phyloP scores from a whole-genome alignment of 805 yeast species.

The Alloascoidea africana region DNA sequence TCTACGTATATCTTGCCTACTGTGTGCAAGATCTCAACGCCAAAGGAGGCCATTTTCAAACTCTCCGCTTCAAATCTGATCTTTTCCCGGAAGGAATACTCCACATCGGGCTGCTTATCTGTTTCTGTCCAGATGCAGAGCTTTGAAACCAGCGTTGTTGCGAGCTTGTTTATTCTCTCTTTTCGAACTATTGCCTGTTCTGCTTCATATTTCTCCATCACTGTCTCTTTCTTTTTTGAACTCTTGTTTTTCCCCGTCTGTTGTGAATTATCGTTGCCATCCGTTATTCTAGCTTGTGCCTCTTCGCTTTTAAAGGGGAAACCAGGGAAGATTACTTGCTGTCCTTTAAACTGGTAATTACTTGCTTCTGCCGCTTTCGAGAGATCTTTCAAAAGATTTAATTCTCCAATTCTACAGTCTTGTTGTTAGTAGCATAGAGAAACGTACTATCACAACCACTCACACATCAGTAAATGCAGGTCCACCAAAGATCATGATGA shows the following conservation, averaged over 20 bases:
- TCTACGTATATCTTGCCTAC: slow-evolving; percentile 68
- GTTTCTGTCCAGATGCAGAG: slow-evolving; percentile 46
- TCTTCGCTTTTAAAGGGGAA: too few species aligned
- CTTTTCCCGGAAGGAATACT: slow-evolving; percentile 45
- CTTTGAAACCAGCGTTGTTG: slow-evolving; percentile 38
- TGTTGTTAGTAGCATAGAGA: slow-evolving; percentile 1
- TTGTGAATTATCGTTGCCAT: too few species aligned
- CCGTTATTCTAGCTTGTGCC: too few species aligned
- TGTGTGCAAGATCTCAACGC: slow-evolving; percentile 65
- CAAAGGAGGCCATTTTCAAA: slow-evolving; percentile 89
- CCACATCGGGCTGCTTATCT: slow-evolving; percentile 44
- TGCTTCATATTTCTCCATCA: slow-evolving; percentile 55
- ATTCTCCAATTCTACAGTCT: slow-evolving; percentile 61
- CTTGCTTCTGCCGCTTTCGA: slow-evolving; percentile 39
- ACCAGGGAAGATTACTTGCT: too few species aligned
- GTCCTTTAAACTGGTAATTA: slow-evolving; percentile 8
- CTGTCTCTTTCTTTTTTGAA: slow-evolving; percentile 29
- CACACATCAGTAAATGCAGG: slow-evolving; percentile 59
- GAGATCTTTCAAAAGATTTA: slow-evolving; percentile 63
- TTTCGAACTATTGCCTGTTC: slow-evolving; percentile 55
- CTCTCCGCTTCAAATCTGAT: slow-evolving; percentile 76
- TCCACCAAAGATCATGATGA: slow-evolving; percentile 80
- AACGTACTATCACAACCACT: slow-evolving; percentile 11
- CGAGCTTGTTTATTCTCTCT: slow-evolving; percentile 47
- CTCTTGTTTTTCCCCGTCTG: slow-evolving; percentile 14